Evolutionary conservation across 108 stramenopile genomes (phyloP).

Genomic region (Nitzschia palea): DNA sequence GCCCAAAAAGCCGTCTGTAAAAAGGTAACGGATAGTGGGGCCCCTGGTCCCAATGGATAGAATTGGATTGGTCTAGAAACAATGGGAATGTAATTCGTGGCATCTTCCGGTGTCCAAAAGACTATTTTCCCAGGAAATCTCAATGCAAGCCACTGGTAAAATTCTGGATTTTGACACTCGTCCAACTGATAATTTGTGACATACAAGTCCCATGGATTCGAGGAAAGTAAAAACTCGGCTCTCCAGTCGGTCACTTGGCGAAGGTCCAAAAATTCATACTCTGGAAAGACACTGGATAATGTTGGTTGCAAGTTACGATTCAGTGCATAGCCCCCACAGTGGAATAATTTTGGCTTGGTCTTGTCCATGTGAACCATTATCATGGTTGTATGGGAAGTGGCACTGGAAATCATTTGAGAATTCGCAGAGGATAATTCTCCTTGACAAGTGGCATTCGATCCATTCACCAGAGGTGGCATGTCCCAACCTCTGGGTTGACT

Average conservation of each 20-base stretch:
- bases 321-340: conserved; percentile 1
- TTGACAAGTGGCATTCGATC: no score
- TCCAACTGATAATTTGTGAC: conserved; percentile 1
- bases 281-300: neutral
- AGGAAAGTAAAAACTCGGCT: neutral
- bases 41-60: neutral
- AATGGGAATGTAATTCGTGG: neutral
- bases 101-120: conserved; percentile 18
- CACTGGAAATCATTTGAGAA: no score
- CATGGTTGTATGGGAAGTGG: no score
- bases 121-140: neutral
- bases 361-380: neutral
- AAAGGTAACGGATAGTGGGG: neutral
- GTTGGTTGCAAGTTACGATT: conserved; percentile 8
- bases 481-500: neutral
- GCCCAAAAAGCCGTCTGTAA: conserved; percentile 8
- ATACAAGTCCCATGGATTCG: neutral
- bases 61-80: neutral
- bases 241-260: neutral
- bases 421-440: no score
- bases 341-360: neutral
- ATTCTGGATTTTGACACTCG: neutral
- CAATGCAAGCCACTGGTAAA: neutral
- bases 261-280: neutral
- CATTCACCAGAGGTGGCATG: no score